Evolutionary conservation across 2,329 filamentous ascomycete species (phyloP), one percentile per base, ranked within the genome.

Genomic region (Penicillium sp.): DNA sequence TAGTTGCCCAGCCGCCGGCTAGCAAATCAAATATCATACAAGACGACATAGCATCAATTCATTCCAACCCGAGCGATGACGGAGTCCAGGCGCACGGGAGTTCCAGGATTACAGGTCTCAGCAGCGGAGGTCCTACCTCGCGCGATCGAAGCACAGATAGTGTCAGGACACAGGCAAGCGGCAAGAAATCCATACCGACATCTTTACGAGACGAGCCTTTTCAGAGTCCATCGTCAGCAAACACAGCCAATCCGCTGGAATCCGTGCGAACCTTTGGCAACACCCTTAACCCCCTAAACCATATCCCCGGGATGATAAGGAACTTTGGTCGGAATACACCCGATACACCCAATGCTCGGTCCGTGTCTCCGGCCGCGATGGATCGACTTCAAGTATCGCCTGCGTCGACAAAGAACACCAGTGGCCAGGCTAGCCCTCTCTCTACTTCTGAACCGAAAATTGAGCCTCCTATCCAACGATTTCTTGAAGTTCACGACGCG

Each of bases 141-240:
- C 77, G 87, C 27, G 88, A 95, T 41, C 77, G 79, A 48, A 93
- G 85, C 56, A 75, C 76, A 5, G 88, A 95, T 55, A 93, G 85
- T 53, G 44, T 54, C 22, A 52, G 56, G 41, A 61, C 60, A 7
- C 59, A 58, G 30, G 43, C 26, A 60, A 75, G 30, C 55, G 56
- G 51, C 57, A 66, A 52, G 62, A 73, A 44, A 65, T 66, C 56
- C 37, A 47, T 52, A 30, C 41, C 50, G 25, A 41, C 47, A 17
- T 43, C 51, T n/a, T 38, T 51, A 13, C 52, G 52, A 10, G 52
- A 59, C 16, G 54, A 57, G 15, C 7, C 34, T 4, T 32, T 42
- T 30, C 50, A 54, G 34, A 30, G 47, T 12, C 33, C 54, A 15
- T 44, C 45, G 2, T 30, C 55, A 20, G 42, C 48, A 30, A 51